Evolutionary conservation across 2,329 filamentous ascomycete species (phyloP), one percentile per base, ranked within the genome.

Genomic region (Xylariaceae sp.): DNA sequence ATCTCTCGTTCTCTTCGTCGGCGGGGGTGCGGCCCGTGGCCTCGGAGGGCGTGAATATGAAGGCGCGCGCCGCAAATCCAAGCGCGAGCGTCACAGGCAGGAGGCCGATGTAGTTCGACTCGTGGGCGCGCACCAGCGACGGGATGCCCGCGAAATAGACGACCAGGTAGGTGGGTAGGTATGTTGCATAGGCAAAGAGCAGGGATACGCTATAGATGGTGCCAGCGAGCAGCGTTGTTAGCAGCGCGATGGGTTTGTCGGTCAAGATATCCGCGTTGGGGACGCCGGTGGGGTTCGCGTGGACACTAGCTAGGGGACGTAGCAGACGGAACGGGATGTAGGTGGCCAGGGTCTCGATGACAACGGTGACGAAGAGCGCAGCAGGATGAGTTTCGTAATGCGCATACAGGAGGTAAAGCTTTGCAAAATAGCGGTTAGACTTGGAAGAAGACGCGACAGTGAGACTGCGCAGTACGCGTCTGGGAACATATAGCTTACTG

Each of bases 251-350:
- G 9, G 68, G 64, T 21, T 68, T 62, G 58, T 89, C 84, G 36
- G 71, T 67, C 37, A 85, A 64, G 47, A 88, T 81, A 47, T 78
- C 75, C 46, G 73, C 73, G 59, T 84, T 83, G 37, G 74, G 69
- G 18, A 76, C 65, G 31, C 67, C 59, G 17, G 63, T 61, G 21
- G 72, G 72, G 28, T 74, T 64, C 39, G 74, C 70, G 60, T 89
- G 85, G 13, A 76, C 71, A 27, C 70, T 68, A 26, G 82, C 81
- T 19, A 83, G 68, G 4, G 77, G 73, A 35, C 87, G 84, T 38
- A 94, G 69, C 30, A 92, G 72, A 43, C 75, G 71, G 62, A 94
- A 90, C 1, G 89, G 88, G 18, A 86, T 56, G 29, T 81, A 80
- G 29, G 78, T 77, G 3, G 85, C 78, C 43, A 81, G 53, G 36